Evolutionary conservation across 352 stramenopile species (phyloP).

Genomic region (Phytophthora meadii): DNA sequence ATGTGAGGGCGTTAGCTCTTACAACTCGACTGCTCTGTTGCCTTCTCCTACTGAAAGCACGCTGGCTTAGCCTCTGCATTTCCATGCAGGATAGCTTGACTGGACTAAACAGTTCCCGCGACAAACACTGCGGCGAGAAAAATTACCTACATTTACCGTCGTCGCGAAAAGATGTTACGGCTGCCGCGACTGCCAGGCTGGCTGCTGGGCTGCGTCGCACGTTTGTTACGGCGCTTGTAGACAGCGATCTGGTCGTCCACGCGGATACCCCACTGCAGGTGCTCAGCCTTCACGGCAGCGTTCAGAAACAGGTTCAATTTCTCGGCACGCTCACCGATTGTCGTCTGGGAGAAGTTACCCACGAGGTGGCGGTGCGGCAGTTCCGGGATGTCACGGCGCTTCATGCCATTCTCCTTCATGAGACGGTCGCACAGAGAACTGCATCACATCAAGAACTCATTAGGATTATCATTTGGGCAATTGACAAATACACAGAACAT

Average conservation of each 20-base stretch:
- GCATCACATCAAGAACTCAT: constrained; percentile 5
- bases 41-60: constrained; percentile 40
- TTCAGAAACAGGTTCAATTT: constrained; percentile 88
- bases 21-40: constrained; percentile 27
- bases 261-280: constrained; percentile 89
- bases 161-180: constrained; percentile 74
- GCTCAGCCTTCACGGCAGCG: constrained; percentile 77
- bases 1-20: constrained; percentile 25
- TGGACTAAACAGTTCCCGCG: constrained; percentile 34
- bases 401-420: constrained; percentile 86
- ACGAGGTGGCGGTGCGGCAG: constrained; percentile 84
- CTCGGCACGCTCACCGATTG: constrained; percentile 81
- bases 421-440: constrained; percentile 86
- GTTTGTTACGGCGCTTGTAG: constrained; percentile 91
- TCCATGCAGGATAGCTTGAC: constrained; percentile 26
- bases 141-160: constrained; percentile 61
- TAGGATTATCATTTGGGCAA: neutral
- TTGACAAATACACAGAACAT: constrained; percentile 16
- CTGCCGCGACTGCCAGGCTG: constrained; percentile 42
- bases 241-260: constrained; percentile 90
- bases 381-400: constrained; percentile 85
- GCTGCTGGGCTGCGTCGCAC: constrained; percentile 46
- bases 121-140: constrained; percentile 11
- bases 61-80: constrained; percentile 24
- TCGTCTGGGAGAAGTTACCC: constrained; percentile 86